Evolutionary conservation across 305 asterid species (phyloP), one percentile per base, ranked within the genome.

Genomic region (Withania somnifera): DNA sequence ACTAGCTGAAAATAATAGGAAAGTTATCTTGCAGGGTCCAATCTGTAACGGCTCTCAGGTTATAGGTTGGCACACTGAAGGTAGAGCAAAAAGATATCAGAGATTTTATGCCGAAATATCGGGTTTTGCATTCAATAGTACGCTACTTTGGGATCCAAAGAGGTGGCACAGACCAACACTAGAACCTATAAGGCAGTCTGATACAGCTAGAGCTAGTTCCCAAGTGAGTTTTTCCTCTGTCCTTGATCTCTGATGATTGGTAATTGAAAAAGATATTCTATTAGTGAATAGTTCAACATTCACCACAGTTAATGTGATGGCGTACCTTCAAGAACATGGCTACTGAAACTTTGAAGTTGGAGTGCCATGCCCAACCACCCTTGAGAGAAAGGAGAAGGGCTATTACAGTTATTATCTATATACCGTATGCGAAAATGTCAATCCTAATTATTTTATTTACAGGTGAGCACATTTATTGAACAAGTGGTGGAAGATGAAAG

Each of bases 401-500:
- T 47, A 47, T 11, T 28, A 54, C 52, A 26, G 53, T 22, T 38
- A 52, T 64, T 34, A 6, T 42, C 30, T 50, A 9, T 42, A 51
- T 75, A 50, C 26, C 58, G 0, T 30, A 42, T 32, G 13, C 3
- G 9, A 52, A 38, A 40, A 13, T 30, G 20, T 36, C 73, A 68
- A 34, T 22, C n/a, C 28, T 81, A 66, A 76, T 22, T 64, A 15
- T 87, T 82, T 50, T 42, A 22, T 11, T 85, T 88, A 84, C 89
- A 94, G 97, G 93, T 87, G 13, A 93, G 92, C 83, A 40, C 86
- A 34, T 91, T 94, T 83, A 87, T 94, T 1, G 93, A 89, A 86
- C 98, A 91, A 80, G 26, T 94, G 73, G 97, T 93, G 88, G 93
- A 91, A 85, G 98, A 93, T 54, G 97, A 94, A 86, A 92, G 95